A percentile compares a stretch with the other conserved stretches of the same genome.
These are phyloP conservation scores for Yarrowia sp. DNA, from an alignment of 805 yeast species.

Conservation along the genomic window DNA sequence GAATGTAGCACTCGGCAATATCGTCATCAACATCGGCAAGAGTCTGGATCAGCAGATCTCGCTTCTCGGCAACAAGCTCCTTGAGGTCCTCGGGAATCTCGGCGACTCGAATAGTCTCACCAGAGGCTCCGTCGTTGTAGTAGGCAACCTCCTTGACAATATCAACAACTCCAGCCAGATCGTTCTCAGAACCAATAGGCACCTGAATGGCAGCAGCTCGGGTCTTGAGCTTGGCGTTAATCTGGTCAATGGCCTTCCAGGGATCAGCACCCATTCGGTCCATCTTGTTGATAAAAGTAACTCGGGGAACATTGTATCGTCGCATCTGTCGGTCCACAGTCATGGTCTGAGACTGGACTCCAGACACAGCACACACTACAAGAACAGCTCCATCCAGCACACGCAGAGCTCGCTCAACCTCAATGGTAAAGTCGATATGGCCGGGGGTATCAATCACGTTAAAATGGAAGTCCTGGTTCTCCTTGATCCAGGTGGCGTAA, in stretches of 20 bases:
- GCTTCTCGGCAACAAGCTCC: conserved; percentile 85
- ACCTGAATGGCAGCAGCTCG: conserved; percentile 98
- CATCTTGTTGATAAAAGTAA: conserved; percentile 96
- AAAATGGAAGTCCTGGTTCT: conserved; percentile 63
- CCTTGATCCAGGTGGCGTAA: conserved; percentile 83
- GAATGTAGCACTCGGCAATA: conserved; percentile 87
- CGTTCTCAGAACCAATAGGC: conserved; percentile 91
- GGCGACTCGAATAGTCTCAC: conserved; percentile 65
- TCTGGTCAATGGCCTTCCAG: conserved; percentile 88
- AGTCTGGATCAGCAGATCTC: conserved; percentile 81
- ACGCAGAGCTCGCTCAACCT: conserved; percentile 97
- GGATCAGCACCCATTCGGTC: conserved; percentile 99
- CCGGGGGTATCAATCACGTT: conserved; percentile 98
- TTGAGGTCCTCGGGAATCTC: conserved; percentile 76
- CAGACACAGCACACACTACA: conserved; percentile 97
- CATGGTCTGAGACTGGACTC: conserved; percentile 97
- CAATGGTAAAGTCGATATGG: conserved; percentile 97
- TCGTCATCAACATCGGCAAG: conserved; percentile 98
- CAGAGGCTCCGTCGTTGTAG: conserved; percentile 86
- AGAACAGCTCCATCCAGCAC: conserved; percentile 97
- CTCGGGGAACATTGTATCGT: conserved; percentile 93
- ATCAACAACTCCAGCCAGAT: conserved; percentile 84
- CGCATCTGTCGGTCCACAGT: conserved; percentile 99
- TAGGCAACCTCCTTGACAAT: conserved; percentile 82
- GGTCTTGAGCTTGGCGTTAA: conserved; percentile 78